Percentiles rank a stretch among this genome's conserved stretches.
phyloP scores from a whole-genome alignment of 208 protist species.

The Trypanosoma melophagium region DNA sequence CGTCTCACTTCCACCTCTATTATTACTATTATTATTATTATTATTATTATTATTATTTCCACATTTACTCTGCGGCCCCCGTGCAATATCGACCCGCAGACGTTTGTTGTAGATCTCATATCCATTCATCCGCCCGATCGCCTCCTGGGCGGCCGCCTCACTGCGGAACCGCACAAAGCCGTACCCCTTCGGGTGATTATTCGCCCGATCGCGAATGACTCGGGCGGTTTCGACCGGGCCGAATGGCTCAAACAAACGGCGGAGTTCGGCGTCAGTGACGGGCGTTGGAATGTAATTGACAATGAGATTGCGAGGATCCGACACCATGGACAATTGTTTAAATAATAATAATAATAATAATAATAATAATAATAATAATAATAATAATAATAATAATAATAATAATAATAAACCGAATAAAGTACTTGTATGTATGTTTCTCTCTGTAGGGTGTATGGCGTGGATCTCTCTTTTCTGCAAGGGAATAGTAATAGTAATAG shows the following conservation, averaged over 20 bases:
- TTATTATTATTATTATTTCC: neutral
- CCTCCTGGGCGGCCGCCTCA: conserved; percentile 44
- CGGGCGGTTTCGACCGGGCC: conserved; percentile 48
- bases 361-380: too few species aligned
- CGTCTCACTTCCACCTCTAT: neutral
- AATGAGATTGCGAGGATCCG: conserved; percentile 59
- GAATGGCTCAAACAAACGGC: conserved; percentile 42
- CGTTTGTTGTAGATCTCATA: conserved; percentile 64
- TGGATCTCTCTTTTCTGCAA: too few species aligned
- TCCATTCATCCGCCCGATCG: conserved; percentile 66
- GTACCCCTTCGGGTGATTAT: conserved; percentile 62
- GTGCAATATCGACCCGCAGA: conserved; percentile 55
- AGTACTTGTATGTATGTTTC: too few species aligned
- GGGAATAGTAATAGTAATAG: too few species aligned
- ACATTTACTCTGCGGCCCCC: conserved; percentile 35
- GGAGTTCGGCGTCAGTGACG: conserved; percentile 50
- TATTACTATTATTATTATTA: neutral
- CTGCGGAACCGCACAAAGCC: conserved; percentile 76
- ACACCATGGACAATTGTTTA: neutral
- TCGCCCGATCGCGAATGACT: conserved; percentile 52
- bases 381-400: too few species aligned
- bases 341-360: too few species aligned
- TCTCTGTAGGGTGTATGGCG: too few species aligned
- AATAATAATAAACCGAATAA: too few species aligned
- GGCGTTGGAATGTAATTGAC: conserved; percentile 72